A percentile compares a stretch with the other conserved stretches of the same genome.
Evolutionary conservation across 805 yeast species (phyloP).

Genomic region (Lipomyces orientalis): DNA sequence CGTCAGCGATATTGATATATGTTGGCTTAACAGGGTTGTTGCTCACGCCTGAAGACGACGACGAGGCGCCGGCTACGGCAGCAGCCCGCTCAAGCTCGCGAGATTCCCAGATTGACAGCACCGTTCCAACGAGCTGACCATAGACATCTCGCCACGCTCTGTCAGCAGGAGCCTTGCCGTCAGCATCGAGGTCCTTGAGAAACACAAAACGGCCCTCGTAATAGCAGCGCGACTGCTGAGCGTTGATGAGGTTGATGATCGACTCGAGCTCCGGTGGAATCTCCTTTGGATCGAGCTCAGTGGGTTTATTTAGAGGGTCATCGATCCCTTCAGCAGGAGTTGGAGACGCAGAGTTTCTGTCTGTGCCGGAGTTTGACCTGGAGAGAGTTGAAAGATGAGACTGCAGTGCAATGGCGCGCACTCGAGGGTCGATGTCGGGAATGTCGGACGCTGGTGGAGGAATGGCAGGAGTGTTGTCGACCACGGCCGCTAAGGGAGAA

Average conservation of each 20-base stretch:
- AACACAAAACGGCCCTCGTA: conserved; percentile 58
- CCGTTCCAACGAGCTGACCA: conserved; percentile 89
- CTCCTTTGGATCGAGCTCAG: conserved; percentile 40
- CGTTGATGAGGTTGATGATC: conserved; percentile 67
- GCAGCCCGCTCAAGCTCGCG: conserved; percentile 58
- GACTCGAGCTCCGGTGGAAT: conserved; percentile 74
- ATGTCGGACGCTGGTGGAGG: conserved; percentile 5
- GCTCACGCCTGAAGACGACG: conserved; percentile 45
- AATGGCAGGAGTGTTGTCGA: conserved; percentile 16
- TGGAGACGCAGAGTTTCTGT: not conserved
- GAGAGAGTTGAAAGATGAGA: conserved; percentile 15
- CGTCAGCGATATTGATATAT: conserved; percentile 89
- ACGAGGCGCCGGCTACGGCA: conserved; percentile 28
- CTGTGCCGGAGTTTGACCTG: conserved; percentile 7
- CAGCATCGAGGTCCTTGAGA: conserved; percentile 56
- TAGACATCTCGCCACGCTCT: conserved; percentile 92
- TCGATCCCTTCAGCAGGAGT: not conserved
- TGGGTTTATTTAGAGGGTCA: not conserved
- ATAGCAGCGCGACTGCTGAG: conserved; percentile 73
- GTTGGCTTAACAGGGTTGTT: conserved; percentile 61
- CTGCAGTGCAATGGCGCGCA: conserved; percentile 14
- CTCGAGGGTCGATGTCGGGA: conserved; percentile 19
- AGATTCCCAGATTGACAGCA: conserved; percentile 87
- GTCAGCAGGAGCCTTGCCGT: conserved; percentile 79
- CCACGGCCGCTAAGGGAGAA: conserved; percentile 14